Evolutionary conservation across 2,329 filamentous ascomycete genomes (phyloP), one percentile per base, ranked within the genome.

Genomic region (Chalara sp.): DNA sequence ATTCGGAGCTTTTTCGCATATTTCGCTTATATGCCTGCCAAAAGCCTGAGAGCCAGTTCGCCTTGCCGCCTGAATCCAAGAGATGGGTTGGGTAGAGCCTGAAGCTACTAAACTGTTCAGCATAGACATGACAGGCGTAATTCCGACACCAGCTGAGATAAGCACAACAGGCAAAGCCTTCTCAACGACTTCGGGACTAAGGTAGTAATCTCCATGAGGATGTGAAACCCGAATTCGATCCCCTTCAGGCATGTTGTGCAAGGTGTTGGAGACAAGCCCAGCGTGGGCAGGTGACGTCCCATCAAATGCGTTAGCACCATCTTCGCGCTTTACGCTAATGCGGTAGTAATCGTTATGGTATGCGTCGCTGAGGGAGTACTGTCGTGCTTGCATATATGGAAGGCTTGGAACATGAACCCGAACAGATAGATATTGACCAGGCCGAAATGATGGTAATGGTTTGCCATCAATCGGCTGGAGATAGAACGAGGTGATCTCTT

Each of bases 371-470:
- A 92, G 72, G 44, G 82, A 87, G 71, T 89, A 92, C 71, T 92
- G 87, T 50, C 87, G 72, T 51, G 81, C 80, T 67, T 92, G 88
- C 52, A 75, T 69, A 58, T 84, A 74, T n/a, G 78, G 77, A 28
- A 86, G 73, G 45, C 75, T 71, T 0, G 83, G 79, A 1, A 89
- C 75, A 44, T 76, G 71, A 1, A 86, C 66, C 57, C 79, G 79
- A 48, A 90, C 67, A 41, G 80, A 84, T 62, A 89, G 76, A 63
- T 89, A 91, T 67, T 90, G 86, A 35, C 87, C 87, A 0, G 87
- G 84, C 41, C 76, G 71, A 70, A 79, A 91, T 0, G 57, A 44
- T 0, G 85, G 84, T 10, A 91, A 71, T 4, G 68, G 67, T 46
- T 72, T 60, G 44, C 72, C 75, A 56, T 89, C 84, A 28, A 76